Conservation (phyloP, 495 filamentous ascomycete species). For the Hypoxylon lienhwacheense region DNA sequence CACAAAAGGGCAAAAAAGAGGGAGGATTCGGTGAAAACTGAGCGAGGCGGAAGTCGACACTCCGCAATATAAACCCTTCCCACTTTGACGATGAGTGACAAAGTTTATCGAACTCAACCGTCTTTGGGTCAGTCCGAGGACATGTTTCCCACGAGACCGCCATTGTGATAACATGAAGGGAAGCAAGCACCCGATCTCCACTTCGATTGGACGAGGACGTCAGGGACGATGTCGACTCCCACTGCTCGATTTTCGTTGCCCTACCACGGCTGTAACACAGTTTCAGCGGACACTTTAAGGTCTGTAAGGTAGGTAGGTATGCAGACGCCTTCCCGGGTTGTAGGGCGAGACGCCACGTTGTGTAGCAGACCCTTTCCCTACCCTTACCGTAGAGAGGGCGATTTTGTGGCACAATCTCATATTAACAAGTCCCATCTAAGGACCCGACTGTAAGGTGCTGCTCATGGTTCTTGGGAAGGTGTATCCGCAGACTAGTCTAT, state of each 20-base stretch:
- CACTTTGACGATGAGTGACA: constrained; percentile 10
- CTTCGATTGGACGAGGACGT: constrained; percentile 9
- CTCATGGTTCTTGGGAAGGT: constrained; percentile 1
- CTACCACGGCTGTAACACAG: constrained; percentile 22
- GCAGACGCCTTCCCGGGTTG: constrained; percentile 8
- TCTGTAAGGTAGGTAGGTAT: constrained; percentile 24
- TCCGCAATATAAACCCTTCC: constrained; percentile 7
- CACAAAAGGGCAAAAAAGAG: no score
- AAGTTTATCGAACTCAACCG: constrained; percentile 5
- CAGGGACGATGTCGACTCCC: constrained; percentile 18
- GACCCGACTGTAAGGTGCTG: constrained; percentile 10
- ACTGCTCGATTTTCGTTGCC: constrained; percentile 25
- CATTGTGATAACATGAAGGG: constrained; percentile 7
- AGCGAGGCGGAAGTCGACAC: constrained; percentile 7
- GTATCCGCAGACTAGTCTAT: constrained; percentile 1
- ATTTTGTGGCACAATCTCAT: constrained; percentile 24
- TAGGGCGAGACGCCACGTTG: constrained; percentile 24
- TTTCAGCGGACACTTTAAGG: constrained; percentile 24
- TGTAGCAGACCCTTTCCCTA: constrained; percentile 24
- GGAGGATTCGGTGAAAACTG: constrained; percentile 13
- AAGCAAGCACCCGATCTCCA: neutral
- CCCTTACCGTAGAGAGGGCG: no score
- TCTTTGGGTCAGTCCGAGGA: neutral
- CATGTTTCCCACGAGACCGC: constrained; percentile 10
- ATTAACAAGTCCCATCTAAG: constrained; percentile 17